A percentile compares a stretch with the other conserved stretches of the same genome.
Evolutionary conservation across 768 basidiomycete species (phyloP).

Genomic region (Boletus patriciae): DNA sequence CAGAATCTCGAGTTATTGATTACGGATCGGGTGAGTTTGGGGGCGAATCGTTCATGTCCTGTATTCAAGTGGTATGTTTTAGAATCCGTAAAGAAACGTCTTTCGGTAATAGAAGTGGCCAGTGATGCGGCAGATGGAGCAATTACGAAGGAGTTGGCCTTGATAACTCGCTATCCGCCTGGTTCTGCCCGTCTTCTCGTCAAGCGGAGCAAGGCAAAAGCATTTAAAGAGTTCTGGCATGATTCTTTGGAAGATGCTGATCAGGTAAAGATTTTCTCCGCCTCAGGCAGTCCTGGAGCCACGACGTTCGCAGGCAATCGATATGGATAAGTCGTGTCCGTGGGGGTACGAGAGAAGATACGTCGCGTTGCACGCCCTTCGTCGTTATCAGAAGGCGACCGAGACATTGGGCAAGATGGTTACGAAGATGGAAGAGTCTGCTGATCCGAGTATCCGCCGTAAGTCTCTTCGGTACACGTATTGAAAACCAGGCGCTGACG

Average conservation of each 20-base stretch:
- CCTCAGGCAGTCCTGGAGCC: background rate
- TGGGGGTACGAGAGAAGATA: slow-evolving; percentile 1
- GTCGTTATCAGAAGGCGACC: background rate
- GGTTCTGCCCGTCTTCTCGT: background rate
- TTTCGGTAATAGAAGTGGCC: background rate
- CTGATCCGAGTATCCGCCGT: background rate
- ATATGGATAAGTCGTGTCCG: background rate
- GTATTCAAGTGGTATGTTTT: background rate
- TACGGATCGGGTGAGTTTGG: slow-evolving; percentile 4
- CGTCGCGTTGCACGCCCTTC: background rate
- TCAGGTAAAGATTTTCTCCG: background rate
- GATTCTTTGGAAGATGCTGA: background rate
- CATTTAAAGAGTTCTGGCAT: background rate
- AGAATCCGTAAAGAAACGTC: slow-evolving; percentile 3
- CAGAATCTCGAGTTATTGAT: background rate
- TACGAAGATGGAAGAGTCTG: background rate
- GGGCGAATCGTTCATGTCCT: background rate
- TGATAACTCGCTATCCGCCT: background rate
- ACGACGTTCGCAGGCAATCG: background rate
- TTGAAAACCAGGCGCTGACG: background rate
- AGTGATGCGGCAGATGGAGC: background rate
- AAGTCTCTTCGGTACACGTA: background rate
- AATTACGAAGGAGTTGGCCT: background rate
- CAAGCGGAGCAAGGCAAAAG: background rate
- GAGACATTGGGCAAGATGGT: background rate